Evolutionary conservation across 176 grass and related monocot genomes (phyloP), one percentile per base, ranked within the genome.

Genomic region (Aegilops longissima): DNA sequence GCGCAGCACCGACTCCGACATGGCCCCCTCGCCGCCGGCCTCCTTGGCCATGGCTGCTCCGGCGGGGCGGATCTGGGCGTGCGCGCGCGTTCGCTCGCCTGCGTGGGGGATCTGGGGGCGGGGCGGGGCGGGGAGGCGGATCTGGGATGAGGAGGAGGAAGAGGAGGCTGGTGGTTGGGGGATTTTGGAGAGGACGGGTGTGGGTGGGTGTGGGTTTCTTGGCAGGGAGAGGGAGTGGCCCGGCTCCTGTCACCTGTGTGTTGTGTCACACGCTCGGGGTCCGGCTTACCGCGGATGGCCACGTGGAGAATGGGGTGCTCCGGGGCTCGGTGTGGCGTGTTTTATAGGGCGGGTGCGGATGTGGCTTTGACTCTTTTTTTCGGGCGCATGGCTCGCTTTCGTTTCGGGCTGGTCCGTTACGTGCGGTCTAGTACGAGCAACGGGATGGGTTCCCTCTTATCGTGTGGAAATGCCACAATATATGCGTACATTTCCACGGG

Each of bases 1-100:
- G 59, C 88, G 91, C 70, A 98, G 33, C 79, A 98, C 90, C 30
- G 92, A 87, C 52, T 97, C 95, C 47, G 84, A 87, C 89, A 95
- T 82, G 18, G 39, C 91, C 17, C 75, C 82, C 35, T 45, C 90
- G 69, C 20, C 86, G 61, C 33, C 82, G 80, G 52, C 85, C 56
- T 91, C 96, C 72, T 91, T 89, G 59, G 62, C 86, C 96, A 98
- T 95, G 61, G 72, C 75, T 35, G 61, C 40, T 16, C 73, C 29
- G 16, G 30, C 62, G 14, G 65, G 38, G 70, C 8, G 31, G 71
- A 75, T 75, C 72, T 51, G 40, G 40, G 56, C 6, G 7, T 59
- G 56, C 18, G 51, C 52, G 27, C 5, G 68, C 36, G 27, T 23
- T 52, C 49, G 6, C 17, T 52, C 49, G 6, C 17, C 13, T 16